phyloP scores from a whole-genome alignment of 164 flowering plant genomes.

The Annona cherimola region DNA sequence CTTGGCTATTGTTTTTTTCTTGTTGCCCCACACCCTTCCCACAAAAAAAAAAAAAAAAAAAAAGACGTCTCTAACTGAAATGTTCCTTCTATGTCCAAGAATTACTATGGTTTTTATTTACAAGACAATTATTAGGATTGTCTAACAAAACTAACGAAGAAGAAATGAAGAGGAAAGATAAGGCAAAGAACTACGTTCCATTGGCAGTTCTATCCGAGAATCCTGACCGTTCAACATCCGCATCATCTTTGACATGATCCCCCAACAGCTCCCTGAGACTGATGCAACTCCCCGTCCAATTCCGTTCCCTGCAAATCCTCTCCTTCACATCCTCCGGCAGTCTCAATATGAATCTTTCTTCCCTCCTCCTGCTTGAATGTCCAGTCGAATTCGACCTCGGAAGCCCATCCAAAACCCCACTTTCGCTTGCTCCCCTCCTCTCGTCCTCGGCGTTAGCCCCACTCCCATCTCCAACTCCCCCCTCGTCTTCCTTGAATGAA shows the following conservation, averaged over 20 bases:
- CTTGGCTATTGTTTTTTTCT: too few species aligned
- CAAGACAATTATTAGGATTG: too few species aligned
- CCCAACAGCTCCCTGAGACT: conserved; percentile 33
- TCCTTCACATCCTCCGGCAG: conserved; percentile 11
- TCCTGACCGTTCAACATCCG: neutral
- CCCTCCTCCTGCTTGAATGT: conserved; percentile 21
- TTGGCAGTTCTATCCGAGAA: neutral
- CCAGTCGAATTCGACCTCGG: conserved; percentile 68
- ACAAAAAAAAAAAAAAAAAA: too few species aligned
- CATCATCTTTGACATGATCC: neutral
- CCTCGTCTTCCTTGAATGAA: conserved; percentile 25
- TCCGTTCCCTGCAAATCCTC: conserved; percentile 29
- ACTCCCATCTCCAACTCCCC: neutral
- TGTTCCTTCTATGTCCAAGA: too few species aligned
- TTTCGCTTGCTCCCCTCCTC: neutral
- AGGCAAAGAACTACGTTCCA: neutral
- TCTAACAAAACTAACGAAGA: too few species aligned
- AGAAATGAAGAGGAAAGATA: neutral
- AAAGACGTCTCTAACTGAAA: too few species aligned
- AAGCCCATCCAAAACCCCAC: conserved; percentile 18
- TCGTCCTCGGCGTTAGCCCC: neutral
- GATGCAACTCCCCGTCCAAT: conserved; percentile 40
- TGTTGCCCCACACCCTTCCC: too few species aligned
- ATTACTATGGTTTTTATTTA: too few species aligned
- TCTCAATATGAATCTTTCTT: neutral